Percentiles rank a stretch among this genome's conserved stretches.
These are phyloP conservation scores for Dioscorea alata DNA, from an alignment of 106 monocot genomes.

Conservation along the genomic window DNA sequence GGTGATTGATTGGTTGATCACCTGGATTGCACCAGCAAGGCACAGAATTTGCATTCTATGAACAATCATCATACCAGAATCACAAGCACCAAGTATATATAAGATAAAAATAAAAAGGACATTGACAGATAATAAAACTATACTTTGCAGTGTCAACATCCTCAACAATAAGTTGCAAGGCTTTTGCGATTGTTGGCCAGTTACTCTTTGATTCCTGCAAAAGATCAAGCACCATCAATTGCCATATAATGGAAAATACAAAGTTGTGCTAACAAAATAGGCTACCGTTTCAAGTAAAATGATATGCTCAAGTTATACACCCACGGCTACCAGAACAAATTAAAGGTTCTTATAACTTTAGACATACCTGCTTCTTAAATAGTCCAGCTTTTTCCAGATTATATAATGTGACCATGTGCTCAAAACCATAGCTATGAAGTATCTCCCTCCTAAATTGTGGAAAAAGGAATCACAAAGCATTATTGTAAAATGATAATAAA, in stretches of 20 bases:
- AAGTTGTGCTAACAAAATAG: neutral
- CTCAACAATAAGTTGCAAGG: constrained; percentile 76
- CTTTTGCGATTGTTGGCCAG: constrained; percentile 65
- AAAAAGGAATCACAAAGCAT: neutral
- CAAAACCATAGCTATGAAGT: constrained; percentile 83
- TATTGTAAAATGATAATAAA: no score
- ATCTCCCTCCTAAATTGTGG: constrained; percentile 46
- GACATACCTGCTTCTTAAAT: constrained; percentile 55
- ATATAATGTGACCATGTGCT: constrained; percentile 58
- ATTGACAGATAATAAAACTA: no score
- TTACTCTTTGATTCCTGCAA: constrained; percentile 84
- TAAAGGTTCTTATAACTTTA: no score
- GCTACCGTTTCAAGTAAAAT: neutral
- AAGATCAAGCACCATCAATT: neutral
- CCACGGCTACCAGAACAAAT: no score
- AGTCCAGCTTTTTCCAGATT: constrained; percentile 71
- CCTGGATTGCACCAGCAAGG: no score
- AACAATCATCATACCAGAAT: no score
- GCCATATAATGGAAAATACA: neutral
- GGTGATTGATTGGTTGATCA: no score
- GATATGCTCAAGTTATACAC: neutral
- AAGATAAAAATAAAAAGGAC: neutral
- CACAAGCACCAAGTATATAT: no score
- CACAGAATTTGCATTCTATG: no score
- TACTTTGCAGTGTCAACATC: constrained; percentile 85